Evolutionary conservation across 371 early-diverging fungal genomes (phyloP).

Genomic region (Apophysomyces trapeziformis): DNA sequence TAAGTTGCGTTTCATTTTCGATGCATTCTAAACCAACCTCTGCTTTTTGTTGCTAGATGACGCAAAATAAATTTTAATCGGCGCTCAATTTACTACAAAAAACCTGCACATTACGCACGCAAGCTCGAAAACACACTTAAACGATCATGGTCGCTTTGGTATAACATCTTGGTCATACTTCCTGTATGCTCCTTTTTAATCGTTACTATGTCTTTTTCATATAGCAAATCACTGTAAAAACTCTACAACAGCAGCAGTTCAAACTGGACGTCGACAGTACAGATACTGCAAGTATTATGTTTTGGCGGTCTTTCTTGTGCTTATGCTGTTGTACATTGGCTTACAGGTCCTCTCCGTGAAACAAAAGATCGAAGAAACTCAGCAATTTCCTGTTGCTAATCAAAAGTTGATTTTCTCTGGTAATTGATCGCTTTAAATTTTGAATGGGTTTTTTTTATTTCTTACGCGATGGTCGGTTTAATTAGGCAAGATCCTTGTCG

Average conservation of each 20-base stretch:
- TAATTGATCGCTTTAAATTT: conserved; percentile 22
- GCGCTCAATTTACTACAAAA: too few relatives aligned
- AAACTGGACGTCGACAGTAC: conserved; percentile 80
- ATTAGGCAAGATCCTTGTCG: conserved; percentile 87
- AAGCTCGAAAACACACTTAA: background rate
- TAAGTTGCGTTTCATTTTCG: too few relatives aligned
- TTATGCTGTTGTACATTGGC: background rate
- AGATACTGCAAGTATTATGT: conserved; percentile 60
- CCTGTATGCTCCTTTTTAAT: background rate
- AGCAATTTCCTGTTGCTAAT: conserved; percentile 69
- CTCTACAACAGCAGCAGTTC: conserved; percentile 84
- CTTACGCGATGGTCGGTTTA: background rate
- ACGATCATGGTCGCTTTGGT: conserved; percentile 12
- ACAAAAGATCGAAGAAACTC: conserved; percentile 70
- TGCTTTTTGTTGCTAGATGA: too few relatives aligned
- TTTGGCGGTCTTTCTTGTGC: background rate
- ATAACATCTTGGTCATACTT: background rate
- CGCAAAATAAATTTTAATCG: too few relatives aligned
- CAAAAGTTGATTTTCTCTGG: conserved; percentile 92
- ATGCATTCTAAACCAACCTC: too few relatives aligned
- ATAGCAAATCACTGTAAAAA: conserved; percentile 87
- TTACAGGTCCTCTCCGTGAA: conserved; percentile 76
- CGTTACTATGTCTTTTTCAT: background rate
- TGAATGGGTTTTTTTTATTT: conserved; percentile 11
- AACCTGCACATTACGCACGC: background rate